Conservation (phyloP, 2,329 filamentous ascomycete species). For the Fusarium sp. region DNA sequence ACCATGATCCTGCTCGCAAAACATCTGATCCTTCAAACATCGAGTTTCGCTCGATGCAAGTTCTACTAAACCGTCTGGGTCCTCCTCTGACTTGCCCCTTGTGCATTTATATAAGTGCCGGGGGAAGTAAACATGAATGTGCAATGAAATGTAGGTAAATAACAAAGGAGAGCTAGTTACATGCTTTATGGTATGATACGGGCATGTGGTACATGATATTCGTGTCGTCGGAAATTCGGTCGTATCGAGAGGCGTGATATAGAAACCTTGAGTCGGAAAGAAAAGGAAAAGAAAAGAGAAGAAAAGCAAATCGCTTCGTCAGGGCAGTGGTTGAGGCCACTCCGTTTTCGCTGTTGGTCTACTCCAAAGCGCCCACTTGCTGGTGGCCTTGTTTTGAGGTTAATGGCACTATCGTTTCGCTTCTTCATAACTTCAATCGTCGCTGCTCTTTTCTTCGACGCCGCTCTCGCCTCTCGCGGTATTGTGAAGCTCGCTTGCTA, state of each 20-base stretch:
- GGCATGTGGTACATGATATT: conserved; percentile 45
- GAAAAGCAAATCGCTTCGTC: conserved; percentile 25
- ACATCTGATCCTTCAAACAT: neutral
- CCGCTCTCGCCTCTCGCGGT: conserved; percentile 54
- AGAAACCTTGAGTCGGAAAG: conserved; percentile 4
- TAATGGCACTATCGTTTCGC: conserved; percentile 22
- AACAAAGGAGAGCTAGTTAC: conserved; percentile 37
- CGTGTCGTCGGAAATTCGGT: conserved; percentile 42
- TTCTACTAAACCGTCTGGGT: conserved; percentile 5
- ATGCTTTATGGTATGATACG: conserved; percentile 34
- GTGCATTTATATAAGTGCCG: conserved; percentile 23
- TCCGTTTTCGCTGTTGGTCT: conserved; percentile 8
- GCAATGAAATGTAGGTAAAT: conserved; percentile 6
- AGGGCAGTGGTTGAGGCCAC: conserved; percentile 19
- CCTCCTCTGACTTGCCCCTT: neutral
- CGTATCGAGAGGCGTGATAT: conserved; percentile 31
- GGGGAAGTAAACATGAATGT: neutral
- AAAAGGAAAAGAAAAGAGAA: conserved; percentile 7
- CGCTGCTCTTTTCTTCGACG: conserved; percentile 56
- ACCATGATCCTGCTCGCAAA: neutral
- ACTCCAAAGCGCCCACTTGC: neutral
- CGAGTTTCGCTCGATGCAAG: neutral
- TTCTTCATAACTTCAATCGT: conserved; percentile 52
- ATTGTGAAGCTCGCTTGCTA: conserved; percentile 53
- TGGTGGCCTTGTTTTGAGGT: neutral